These are phyloP conservation scores for Saccharomycopsis guyanensis DNA, from an alignment of 805 yeast species.

Conservation along the genomic window DNA sequence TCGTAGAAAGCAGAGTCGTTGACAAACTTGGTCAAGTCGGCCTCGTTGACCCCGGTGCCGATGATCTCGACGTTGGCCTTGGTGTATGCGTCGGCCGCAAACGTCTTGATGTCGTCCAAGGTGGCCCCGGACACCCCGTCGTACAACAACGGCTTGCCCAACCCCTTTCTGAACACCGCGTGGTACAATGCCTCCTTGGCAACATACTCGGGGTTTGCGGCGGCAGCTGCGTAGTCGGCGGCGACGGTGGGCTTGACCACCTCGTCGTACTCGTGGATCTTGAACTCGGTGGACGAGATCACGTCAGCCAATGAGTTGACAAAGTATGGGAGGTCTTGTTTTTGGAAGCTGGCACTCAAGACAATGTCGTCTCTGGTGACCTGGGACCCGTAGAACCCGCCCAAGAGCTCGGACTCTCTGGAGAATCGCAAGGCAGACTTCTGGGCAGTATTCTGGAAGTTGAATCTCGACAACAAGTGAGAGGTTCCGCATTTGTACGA, in stretches of 20 bases:
- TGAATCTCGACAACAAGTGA: slow-evolving; percentile 76
- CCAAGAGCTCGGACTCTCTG: slow-evolving; percentile 90
- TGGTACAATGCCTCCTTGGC: slow-evolving; percentile 77
- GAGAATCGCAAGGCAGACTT: slow-evolving; percentile 88
- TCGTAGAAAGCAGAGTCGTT: slow-evolving; percentile 55
- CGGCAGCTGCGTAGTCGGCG: slow-evolving; percentile 51
- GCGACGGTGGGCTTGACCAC: slow-evolving; percentile 71
- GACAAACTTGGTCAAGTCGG: slow-evolving; percentile 62
- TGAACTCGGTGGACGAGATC: slow-evolving; percentile 60
- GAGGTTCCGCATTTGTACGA: slow-evolving; percentile 68
- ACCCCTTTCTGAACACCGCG: slow-evolving; percentile 76
- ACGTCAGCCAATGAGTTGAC: slow-evolving; percentile 79
- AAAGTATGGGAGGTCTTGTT: slow-evolving; percentile 84
- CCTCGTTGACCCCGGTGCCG: slow-evolving; percentile 66
- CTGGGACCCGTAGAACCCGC: slow-evolving; percentile 64
- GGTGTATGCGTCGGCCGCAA: slow-evolving; percentile 61
- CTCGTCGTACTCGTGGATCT: slow-evolving; percentile 79
- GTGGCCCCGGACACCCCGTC: slow-evolving; percentile 55
- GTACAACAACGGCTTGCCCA: slow-evolving; percentile 75
- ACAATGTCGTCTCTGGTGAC: slow-evolving; percentile 82
- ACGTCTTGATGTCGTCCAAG: slow-evolving; percentile 56
- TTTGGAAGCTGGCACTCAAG: slow-evolving; percentile 73
- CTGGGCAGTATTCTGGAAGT: slow-evolving; percentile 71
- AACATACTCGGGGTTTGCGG: slow-evolving; percentile 42
- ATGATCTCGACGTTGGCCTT: slow-evolving; percentile 62